Evolutionary conservation across 805 yeast species (phyloP), one percentile per base, ranked within the genome.

Genomic region (Saccharomycopsis lassenensis): DNA sequence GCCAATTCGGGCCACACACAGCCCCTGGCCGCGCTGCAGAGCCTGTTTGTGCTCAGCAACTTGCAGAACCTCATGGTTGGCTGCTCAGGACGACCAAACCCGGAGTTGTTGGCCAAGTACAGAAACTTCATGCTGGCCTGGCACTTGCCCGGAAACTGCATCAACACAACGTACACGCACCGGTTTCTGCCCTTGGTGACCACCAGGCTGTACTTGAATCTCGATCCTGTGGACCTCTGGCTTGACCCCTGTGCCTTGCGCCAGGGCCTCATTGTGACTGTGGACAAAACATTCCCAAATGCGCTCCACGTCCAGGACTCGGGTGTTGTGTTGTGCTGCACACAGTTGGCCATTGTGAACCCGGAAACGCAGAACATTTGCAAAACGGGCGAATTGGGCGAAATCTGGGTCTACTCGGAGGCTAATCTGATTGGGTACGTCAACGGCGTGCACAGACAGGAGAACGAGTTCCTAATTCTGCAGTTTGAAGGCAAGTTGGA

Each of bases 251-350:
- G 79, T 31, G 89, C 94, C 0, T 63, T 91, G 40, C 68, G 96
- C n/a, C 89, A 85, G 44, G 98, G 99, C 2, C 73, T 78, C 36
- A 69, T 91, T 2, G 74, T 81, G 15, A 67, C 82, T 18, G 87
- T 85, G 4, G 79, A 82, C 47, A 89, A 85, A 7, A 80, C 74
- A 44, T 66, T 66, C 18, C 77, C 82, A 3, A 67, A 69, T 46
- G 84, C 86, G 0, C 59, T 91, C 35, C 78, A 77, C 39, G 59
- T 91, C 6, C 95, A 86, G 51, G 98, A 91, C 51, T 83, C 94
- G 0, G 99, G 99, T 8, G 81, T 89, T 67, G 96, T 87, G 0
- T 93, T 96, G 1, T 87, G 86, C 6, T 83, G 94, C 52, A 84
- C 97, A 0, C 94, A 87, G 51, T 73, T 91, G 23, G 91, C 94